Evolutionary conservation across 257 asterid species (phyloP).

Genomic region (Gentiana straminea): DNA sequence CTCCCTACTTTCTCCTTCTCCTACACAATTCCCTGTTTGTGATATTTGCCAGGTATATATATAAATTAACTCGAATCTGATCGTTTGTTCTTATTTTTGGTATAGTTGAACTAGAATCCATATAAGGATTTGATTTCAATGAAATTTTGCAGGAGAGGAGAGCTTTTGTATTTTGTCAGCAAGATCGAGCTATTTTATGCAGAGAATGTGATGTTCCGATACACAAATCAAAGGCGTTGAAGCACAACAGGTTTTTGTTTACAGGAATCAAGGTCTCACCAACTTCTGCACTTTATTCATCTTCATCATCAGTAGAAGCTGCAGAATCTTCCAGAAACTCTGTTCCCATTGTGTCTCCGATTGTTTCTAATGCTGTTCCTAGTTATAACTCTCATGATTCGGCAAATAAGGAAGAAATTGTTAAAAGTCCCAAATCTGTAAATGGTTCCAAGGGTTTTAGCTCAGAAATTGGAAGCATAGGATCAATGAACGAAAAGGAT

Average conservation of each 20-base stretch:
- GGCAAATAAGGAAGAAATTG: slow-evolving; percentile 9
- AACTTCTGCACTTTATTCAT: slow-evolving; percentile 30
- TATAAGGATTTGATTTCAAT: not conserved
- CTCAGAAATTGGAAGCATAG: too few species aligned
- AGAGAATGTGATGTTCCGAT: slow-evolving; percentile 67
- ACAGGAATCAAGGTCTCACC: slow-evolving; percentile 64
- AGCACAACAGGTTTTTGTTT: slow-evolving; percentile 68
- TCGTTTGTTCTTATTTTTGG: not conserved
- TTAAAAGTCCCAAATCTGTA: not conserved
- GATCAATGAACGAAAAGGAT: slow-evolving; percentile 4
- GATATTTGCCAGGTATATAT: slow-evolving; percentile 76
- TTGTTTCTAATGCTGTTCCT: slow-evolving; percentile 24
- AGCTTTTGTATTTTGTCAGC: slow-evolving; percentile 86
- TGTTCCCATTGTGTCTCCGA: slow-evolving; percentile 2
- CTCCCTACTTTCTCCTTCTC: slow-evolving; percentile 52
- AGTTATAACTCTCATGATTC: slow-evolving; percentile 18
- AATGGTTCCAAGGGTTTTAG: not conserved
- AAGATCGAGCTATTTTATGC: slow-evolving; percentile 86
- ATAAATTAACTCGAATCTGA: too few species aligned
- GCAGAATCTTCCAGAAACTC: slow-evolving; percentile 9
- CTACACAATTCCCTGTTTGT: slow-evolving; percentile 56
- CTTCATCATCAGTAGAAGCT: slow-evolving; percentile 8
- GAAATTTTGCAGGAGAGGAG: slow-evolving; percentile 44
- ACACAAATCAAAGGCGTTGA: slow-evolving; percentile 64
- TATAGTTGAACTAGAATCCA: not conserved